Base-by-base conservation (phyloP, 768 basidiomycete genomes). In the Phanerodontia chrysosporium region DNA sequence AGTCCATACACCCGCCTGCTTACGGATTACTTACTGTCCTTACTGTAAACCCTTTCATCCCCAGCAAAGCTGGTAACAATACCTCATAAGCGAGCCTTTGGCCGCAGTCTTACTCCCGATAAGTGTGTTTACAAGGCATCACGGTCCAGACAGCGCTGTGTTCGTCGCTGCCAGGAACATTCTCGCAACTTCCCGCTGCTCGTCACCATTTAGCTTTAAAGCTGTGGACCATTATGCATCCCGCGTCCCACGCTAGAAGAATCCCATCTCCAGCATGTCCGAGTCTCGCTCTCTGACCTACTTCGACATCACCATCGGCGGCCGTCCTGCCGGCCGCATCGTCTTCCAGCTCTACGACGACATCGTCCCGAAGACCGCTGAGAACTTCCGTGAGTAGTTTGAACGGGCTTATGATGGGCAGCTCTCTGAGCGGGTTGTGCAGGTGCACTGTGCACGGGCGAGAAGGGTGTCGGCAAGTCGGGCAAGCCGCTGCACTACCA, bases 291-390 rank as follows among this genome's bases (percentile, higher is more conserved):
- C 83, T 18, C 70, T 83, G 48, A 75, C 74, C 27, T 92, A 75
- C 73, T 92, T 92, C 71, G 95, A 97, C 65, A 86, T 96, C 71
- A 81, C 81, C 27, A 91, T 96, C 69, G 93, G 84, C 30, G 88
- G 76, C 49, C 78, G 80, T 57, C 78, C 84, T 12, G 74, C 79
- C 12, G 89, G 91, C 30, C 80, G 89, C 24, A 73, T 96, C 72
- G 75, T 89, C 36, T 92, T 96, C 75, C 84, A 87, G 65, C 83
- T 98, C 18, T 98, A 87, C 72, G 77, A 74, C 51, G 92, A 95
- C 74, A 84, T 92, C 28, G 93, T 95, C 18, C 95, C 96, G 24
- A 95, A 89, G 77, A 97, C 95, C 2, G 87, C 87, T 22, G 89
- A 92, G 71, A 98, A 98, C 78, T 98, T 98, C 73, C 87, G 94